Percentiles rank a stretch among this genome's conserved stretches.
Evolutionary conservation across 768 basidiomycete species (phyloP).

Genomic region (Lactifluus volemus): DNA sequence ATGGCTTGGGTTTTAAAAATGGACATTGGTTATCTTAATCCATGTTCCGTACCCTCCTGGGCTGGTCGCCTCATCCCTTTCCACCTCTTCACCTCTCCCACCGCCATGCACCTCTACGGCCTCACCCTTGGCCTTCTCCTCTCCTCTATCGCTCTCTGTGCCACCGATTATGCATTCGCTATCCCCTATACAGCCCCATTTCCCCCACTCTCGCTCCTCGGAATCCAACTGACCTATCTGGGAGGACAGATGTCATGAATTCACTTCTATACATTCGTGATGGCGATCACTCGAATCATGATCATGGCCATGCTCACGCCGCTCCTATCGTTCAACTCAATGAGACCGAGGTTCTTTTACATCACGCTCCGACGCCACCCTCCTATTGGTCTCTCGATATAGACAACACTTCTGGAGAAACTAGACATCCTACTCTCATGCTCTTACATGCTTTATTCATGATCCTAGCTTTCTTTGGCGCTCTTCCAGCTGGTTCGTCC

Average conservation of each 20-base stretch:
- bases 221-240: neutral
- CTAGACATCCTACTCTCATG: constrained; percentile 62
- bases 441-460: constrained; percentile 64
- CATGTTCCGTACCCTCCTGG: neutral
- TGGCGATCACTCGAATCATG: constrained; percentile 24
- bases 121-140: constrained; percentile 12
- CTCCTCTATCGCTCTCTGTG: constrained; percentile 16
- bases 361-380: constrained; percentile 62
- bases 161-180: constrained; percentile 10
- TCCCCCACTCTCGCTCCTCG: constrained; percentile 19
- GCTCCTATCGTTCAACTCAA: constrained; percentile 57
- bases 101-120: constrained; percentile 16
- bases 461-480: constrained; percentile 72
- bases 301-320: constrained; percentile 36
- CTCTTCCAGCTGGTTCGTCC: constrained; percentile 66
- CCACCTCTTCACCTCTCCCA: neutral
- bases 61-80: neutral
- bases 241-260: neutral
- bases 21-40: neutral
- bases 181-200: constrained; percentile 15
- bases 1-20: neutral
- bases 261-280: neutral
- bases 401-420: constrained; percentile 34
- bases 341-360: constrained; percentile 61
- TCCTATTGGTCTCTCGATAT: constrained; percentile 82